Percentiles rank a stretch among this genome's conserved stretches.
These are phyloP conservation scores for Fusarium sp. DNA, from an alignment of 2,329 filamentous ascomycete genomes.

Conservation along the genomic window DNA sequence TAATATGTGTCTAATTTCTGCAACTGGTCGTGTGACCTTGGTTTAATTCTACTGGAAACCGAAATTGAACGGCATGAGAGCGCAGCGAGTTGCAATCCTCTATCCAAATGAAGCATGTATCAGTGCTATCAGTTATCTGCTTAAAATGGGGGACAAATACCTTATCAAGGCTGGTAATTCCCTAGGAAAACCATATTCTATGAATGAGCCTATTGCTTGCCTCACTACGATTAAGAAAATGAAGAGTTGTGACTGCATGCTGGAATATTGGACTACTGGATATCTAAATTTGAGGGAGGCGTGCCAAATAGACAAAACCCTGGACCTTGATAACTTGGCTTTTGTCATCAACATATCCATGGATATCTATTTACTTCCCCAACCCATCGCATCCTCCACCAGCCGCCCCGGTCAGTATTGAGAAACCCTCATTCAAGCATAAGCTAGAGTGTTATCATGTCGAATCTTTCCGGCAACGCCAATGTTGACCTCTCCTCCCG, in stretches of 20 bases:
- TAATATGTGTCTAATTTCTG: background rate
- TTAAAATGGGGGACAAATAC: background rate
- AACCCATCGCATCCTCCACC: background rate
- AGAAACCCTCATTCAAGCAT: slow-evolving; percentile 50
- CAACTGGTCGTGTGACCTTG: slow-evolving; percentile 14
- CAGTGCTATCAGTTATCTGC: background rate
- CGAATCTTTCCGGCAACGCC: slow-evolving; percentile 73
- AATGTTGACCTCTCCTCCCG: slow-evolving; percentile 71
- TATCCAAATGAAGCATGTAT: background rate
- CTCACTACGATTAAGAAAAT: background rate
- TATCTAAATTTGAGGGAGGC: background rate
- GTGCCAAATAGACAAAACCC: background rate
- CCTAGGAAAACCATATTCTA: fast-evolving
- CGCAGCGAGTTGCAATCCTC: background rate
- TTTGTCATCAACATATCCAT: background rate
- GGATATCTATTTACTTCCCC: background rate
- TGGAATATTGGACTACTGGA: background rate
- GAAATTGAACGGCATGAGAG: background rate
- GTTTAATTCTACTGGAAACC: background rate
- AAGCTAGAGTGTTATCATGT: slow-evolving; percentile 78
- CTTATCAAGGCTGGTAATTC: background rate
- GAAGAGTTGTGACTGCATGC: background rate
- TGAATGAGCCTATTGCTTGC: background rate
- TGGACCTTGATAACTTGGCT: background rate
- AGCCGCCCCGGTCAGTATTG: background rate